phyloP scores from a whole-genome alignment of 2,329 filamentous ascomycete species.

The Botryosphaeria agaves region DNA sequence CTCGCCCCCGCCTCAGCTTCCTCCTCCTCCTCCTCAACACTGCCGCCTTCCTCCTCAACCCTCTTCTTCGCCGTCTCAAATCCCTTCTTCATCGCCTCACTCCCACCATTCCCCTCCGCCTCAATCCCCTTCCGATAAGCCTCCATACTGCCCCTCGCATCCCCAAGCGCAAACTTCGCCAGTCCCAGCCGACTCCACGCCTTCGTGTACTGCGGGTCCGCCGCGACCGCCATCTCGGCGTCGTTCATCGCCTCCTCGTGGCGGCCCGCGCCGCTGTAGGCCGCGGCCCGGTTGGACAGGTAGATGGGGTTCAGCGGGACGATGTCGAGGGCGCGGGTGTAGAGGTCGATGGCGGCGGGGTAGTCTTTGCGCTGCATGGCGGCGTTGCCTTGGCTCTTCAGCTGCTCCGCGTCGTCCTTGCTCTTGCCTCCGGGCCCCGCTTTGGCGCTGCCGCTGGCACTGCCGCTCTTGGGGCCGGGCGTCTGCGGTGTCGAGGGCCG shows the following conservation, averaged over 20 bases:
- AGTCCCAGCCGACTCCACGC: conserved; percentile 90
- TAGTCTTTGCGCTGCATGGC: conserved; percentile 96
- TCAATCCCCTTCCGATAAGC: conserved; percentile 89
- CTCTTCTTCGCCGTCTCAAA: conserved; percentile 83
- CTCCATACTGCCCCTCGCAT: conserved; percentile 83
- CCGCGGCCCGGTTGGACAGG: conserved; percentile 91
- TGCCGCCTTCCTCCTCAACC: conserved; percentile 57
- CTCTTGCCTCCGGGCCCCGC: conserved; percentile 30
- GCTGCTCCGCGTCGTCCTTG: conserved; percentile 66
- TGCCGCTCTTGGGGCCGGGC: conserved; percentile 13
- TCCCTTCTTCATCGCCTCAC: conserved; percentile 94
- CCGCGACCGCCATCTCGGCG: conserved; percentile 73
- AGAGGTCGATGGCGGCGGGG: conserved; percentile 60
- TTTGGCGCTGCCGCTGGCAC: conserved; percentile 16
- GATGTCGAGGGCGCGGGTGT: conserved; percentile 71
- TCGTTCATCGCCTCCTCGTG: conserved; percentile 73
- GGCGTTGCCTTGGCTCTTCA: conserved; percentile 84
- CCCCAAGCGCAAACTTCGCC: conserved; percentile 78
- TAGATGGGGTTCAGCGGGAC: conserved; percentile 84
- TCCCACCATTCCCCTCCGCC: conserved; percentile 82
- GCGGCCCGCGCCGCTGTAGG: conserved; percentile 69
- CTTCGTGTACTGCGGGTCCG: conserved; percentile 91
- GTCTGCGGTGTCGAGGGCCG: conserved; percentile 22
- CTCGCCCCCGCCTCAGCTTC: conserved; percentile 8
- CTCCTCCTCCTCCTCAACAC: conserved; percentile 27